phyloP scores from a whole-genome alignment of 495 filamentous ascomycete species.

The Poronia punctata region DNA sequence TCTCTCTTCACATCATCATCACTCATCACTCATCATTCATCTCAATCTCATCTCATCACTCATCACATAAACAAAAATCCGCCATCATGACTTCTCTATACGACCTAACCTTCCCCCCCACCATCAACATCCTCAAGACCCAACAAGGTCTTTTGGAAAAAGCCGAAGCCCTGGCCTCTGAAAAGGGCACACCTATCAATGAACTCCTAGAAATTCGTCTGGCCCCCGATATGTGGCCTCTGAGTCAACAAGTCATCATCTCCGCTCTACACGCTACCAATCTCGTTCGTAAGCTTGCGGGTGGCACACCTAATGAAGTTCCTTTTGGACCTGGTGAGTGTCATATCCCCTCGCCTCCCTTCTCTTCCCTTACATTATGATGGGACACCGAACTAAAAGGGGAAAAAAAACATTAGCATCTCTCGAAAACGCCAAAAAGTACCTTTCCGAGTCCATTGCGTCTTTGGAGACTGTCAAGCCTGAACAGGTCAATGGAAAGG shows the following conservation, averaged over 20 bases:
- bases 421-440: constrained; percentile 12
- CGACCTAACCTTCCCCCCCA: constrained; percentile 19
- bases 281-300: constrained; percentile 1
- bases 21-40: not conserved
- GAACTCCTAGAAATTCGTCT: constrained; percentile 22
- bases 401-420: not conserved
- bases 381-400: not conserved
- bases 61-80: too few relatives aligned
- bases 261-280: constrained; percentile 20
- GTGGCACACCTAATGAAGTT: not conserved
- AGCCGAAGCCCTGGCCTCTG: constrained; percentile 20
- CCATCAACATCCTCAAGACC: constrained; percentile 22
- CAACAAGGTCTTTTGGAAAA: constrained; percentile 20
- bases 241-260: constrained; percentile 41
- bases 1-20: too few relatives aligned
- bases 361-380: not conserved
- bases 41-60: too few relatives aligned
- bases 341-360: not conserved
- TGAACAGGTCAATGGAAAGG: constrained; percentile 30
- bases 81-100: constrained; percentile 26
- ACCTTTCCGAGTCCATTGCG: constrained; percentile 16
- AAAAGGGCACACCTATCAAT: constrained; percentile 8
- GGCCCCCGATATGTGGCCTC: constrained; percentile 41
- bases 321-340: constrained; percentile 5
- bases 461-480: constrained; percentile 30